Conservation (phyloP, 371 early-diverging fungal genomes). For the Gilbertella persicaria region DNA sequence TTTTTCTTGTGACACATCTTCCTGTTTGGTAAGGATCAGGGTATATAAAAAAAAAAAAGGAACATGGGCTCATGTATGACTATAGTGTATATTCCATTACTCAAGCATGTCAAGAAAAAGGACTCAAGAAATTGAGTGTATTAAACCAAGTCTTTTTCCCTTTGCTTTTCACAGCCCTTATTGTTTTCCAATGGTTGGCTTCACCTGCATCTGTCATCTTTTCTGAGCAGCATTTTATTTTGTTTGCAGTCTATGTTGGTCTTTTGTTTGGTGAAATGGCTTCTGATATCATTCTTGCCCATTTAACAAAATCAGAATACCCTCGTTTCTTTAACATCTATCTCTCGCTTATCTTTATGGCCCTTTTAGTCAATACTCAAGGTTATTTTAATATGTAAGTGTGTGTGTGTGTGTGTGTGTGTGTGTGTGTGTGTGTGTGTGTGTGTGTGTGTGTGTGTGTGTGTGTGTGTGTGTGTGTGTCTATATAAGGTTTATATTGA, state of each 20-base stretch:
- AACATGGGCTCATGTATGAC: neutral
- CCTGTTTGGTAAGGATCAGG: slow-evolving; percentile 41
- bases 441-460: slow-evolving; percentile 43
- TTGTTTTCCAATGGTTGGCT: slow-evolving; percentile 69
- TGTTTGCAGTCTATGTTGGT: slow-evolving; percentile 74
- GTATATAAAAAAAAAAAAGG: neutral
- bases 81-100: slow-evolving; percentile 32
- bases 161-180: slow-evolving; percentile 52
- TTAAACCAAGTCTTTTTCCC: slow-evolving; percentile 43
- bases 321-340: slow-evolving; percentile 60
- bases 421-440: no score
- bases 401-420: neutral
- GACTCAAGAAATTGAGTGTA: slow-evolving; percentile 13
- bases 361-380: neutral
- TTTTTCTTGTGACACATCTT: slow-evolving; percentile 40
- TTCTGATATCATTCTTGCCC: slow-evolving; percentile 88
- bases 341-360: slow-evolving; percentile 2
- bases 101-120: slow-evolving; percentile 31
- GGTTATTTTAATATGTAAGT: slow-evolving; percentile 37
- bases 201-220: slow-evolving; percentile 65
- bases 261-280: slow-evolving; percentile 87
- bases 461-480: neutral
- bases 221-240: slow-evolving; percentile 62
- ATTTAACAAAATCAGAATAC: slow-evolving; percentile 80
- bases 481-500: no score